Evolutionary conservation across 1,284 basidiomycete genomes (phyloP).

Genomic region (Schizophyllum commune): DNA sequence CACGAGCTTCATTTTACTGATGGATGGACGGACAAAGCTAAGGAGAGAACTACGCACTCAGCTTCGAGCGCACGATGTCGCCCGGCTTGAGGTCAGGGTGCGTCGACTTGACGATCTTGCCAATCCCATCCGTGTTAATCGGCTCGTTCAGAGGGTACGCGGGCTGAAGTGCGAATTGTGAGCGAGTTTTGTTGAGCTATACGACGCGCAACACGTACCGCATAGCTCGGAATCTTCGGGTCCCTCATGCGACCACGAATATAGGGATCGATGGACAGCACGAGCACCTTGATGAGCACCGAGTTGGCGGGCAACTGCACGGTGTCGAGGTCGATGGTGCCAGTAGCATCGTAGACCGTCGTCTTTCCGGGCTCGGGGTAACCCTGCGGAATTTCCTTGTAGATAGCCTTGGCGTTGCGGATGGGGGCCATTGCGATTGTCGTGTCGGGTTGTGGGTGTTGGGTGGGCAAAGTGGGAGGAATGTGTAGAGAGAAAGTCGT

Average conservation of each 20-base stretch:
- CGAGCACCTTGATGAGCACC: conserved; percentile 11
- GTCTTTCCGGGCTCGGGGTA: conserved; percentile 12
- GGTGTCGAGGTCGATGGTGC: conserved; percentile 8
- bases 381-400: conserved; percentile 1
- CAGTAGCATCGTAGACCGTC: conserved; percentile 6
- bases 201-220: too few relatives aligned
- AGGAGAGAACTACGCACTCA: background rate
- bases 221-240: background rate
- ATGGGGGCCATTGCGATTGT: background rate
- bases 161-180: too few relatives aligned
- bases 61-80: background rate
- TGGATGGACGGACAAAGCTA: too few relatives aligned
- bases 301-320: conserved; percentile 13
- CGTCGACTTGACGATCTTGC: background rate
- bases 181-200: too few relatives aligned
- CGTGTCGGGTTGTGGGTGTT: conserved; percentile 12
- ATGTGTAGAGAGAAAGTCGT: too few relatives aligned
- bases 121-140: background rate
- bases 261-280: conserved; percentile 1
- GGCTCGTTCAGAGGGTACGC: background rate
- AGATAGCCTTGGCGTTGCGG: background rate
- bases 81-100: background rate
- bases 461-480: too few relatives aligned
- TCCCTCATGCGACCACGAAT: background rate
- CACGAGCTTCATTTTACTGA: too few relatives aligned